Base-by-base conservation (phyloP, 1,284 basidiomycete genomes). In the Melampsora larici-populina region DNA sequence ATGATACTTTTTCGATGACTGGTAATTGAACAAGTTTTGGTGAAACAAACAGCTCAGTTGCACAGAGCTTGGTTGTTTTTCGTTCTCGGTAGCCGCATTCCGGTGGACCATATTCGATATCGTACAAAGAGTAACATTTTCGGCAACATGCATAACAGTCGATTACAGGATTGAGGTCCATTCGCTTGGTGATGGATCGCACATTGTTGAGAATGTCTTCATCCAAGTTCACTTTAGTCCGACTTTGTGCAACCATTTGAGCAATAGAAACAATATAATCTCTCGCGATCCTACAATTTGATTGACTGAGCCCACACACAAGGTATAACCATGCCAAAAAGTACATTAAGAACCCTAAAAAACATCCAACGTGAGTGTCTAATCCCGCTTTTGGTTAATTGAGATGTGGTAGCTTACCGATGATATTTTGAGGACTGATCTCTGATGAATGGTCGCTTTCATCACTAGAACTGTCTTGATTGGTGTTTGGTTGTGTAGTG, bases 301-400 rank as follows among this genome's bases (percentile, higher is more conserved):
- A 33, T 46, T 72, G 70, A 29, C 70, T 72, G 24, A 72, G 29
- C 18, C 70, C 70, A 24, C 70, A 72, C 36, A 72, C n/a, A 24
- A 72, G 51, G 46, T 72, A 64, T 8, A 72, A 17, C 70, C 70
- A 72, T 5, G 51, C 17, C 13, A 55, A 55, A 15, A 55, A 55
- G 13, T 55, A 55, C 51, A 55, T 55, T 55, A 36, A 36, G 51
- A 21, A 21, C 17, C n/a, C n/a, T n/a, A n/a, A n/a, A n/a, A n/a
- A n/a, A n/a, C n/a, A n/a, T n/a, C n/a, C n/a, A n/a, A n/a, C n/a
- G n/a, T n/a, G n/a, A n/a, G n/a, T n/a, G n/a, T n/a, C n/a, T n/a
- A n/a, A n/a, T n/a, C n/a, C n/a, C n/a, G n/a, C 17, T 55, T 18
- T 21, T 55, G 17, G 51, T 24, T 3, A 55, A 15, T 21, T 55